Conservation (phyloP, 2,329 filamentous ascomycete species). For the Verticillium alfalfae region DNA sequence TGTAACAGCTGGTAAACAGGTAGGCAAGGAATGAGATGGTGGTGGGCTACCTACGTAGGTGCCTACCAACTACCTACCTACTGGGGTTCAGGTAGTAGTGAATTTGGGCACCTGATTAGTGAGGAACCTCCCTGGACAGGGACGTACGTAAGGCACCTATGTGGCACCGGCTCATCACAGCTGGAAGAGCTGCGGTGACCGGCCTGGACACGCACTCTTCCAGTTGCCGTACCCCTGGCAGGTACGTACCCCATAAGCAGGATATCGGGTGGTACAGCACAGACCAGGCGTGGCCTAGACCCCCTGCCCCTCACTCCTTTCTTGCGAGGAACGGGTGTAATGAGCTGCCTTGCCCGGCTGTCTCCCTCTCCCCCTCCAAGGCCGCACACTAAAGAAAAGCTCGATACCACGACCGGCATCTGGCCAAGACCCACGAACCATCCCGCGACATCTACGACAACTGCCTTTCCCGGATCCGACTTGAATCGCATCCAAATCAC, state of each 20-base stretch:
- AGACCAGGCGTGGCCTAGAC: constrained; percentile 1
- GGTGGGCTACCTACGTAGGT: too few relatives aligned
- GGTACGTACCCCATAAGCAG: background rate
- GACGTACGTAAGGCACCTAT: too few relatives aligned
- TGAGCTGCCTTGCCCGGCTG: constrained; percentile 1
- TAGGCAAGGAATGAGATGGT: background rate
- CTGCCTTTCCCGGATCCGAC: background rate
- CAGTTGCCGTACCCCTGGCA: background rate
- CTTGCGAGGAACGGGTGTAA: background rate
- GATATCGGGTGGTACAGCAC: background rate
- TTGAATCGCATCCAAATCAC: background rate
- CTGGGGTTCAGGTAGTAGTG: too few relatives aligned
- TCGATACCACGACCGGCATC: constrained; percentile 4
- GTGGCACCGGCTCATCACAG: too few relatives aligned
- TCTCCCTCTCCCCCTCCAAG: constrained; percentile 10
- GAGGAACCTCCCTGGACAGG: too few relatives aligned
- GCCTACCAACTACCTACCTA: too few relatives aligned
- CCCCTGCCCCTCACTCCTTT: constrained; percentile 8
- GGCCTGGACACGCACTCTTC: background rate
- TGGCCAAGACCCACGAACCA: constrained; percentile 8
- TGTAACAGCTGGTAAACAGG: background rate
- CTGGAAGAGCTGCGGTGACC: too few relatives aligned
- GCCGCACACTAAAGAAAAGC: constrained; percentile 13
- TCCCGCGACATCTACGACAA: background rate
- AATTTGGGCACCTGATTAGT: too few relatives aligned